Base-by-base conservation (phyloP, 441 rosid species). In the Syzygium malaccense region DNA sequence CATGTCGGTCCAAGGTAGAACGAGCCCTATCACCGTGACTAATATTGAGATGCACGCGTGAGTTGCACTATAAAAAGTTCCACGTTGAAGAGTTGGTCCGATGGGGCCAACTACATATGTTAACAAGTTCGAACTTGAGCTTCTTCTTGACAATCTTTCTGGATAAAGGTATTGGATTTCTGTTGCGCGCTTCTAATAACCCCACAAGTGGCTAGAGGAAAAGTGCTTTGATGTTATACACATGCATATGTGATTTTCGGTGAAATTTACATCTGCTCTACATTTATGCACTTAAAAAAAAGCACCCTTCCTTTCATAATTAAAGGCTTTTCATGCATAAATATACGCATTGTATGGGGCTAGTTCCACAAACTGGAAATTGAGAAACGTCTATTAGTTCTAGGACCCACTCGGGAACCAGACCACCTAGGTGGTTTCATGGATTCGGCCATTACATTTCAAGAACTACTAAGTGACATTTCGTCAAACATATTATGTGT, bases 121-220 rank as follows among this genome's bases (percentile, higher is more conserved):
- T 1, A 7, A 33, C 12, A 2, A 68, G 48, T 68, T 33, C 13
- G 6, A 4, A 19, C 14, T 18, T 68, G 1, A 68, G 26, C 48
- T 33, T 1, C 19, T 14, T 33, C 14, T 68, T 18, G 2, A 1
- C 2, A 0, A 32, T 66, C 3, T 66, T 6, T 0, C 0, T 10
- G 0, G 7, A 30, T 3, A 5, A 30, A 64, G 4, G 12, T 30
- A 64, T 57, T 3, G 7, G 1, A 26, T 57, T 25, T 57, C 3
- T 57, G 26, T 0, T 28, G 0, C 0, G 1, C 18, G 6, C 8
- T 60, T 28, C 2, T 3, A 0, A 60, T 32, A 9, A 32, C 25
- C 11, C 6, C 5, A 18, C 45, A 60, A 60, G 8, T 15, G 0
- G 19, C 37, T 5, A 18, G 4, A 68, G 78, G 48, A 33, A 19